Conservation (phyloP, 352 stramenopile genomes). For the Aphanomyces cochlioides region DNA sequence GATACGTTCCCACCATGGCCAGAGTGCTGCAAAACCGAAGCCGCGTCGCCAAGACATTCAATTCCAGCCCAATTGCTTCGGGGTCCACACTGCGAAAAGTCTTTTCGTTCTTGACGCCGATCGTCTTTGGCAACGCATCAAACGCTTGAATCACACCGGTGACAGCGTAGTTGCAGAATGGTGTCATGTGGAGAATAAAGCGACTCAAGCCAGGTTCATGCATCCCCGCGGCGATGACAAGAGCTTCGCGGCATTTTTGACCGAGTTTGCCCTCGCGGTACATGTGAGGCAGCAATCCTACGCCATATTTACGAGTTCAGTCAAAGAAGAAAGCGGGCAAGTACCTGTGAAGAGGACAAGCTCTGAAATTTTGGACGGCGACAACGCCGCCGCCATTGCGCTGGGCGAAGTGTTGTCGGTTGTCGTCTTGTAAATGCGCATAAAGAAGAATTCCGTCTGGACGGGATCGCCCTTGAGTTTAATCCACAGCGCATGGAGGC, state of each 20-base stretch:
- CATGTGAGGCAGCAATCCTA: slow-evolving; percentile 72
- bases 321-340: not conserved
- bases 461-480: slow-evolving; percentile 78
- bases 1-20: slow-evolving; percentile 71
- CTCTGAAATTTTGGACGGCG: slow-evolving; percentile 56
- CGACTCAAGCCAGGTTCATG: slow-evolving; percentile 71
- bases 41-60: slow-evolving; percentile 54
- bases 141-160: slow-evolving; percentile 81
- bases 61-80: slow-evolving; percentile 45
- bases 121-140: slow-evolving; percentile 67
- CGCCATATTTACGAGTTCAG: not conserved
- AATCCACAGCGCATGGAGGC: slow-evolving; percentile 83
- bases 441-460: slow-evolving; percentile 86
- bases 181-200: slow-evolving; percentile 81
- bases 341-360: slow-evolving; percentile 75
- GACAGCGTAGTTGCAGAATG: slow-evolving; percentile 84
- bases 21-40: slow-evolving; percentile 84
- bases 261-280: slow-evolving; percentile 73
- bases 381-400: slow-evolving; percentile 3
- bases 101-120: slow-evolving; percentile 34
- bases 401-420: slow-evolving; percentile 29
- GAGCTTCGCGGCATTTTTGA: slow-evolving; percentile 76
- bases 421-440: slow-evolving; percentile 56
- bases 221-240: slow-evolving; percentile 73
- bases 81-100: slow-evolving; percentile 21